Conservation (phyloP, 2,329 filamentous ascomycete species). For the Nemania sp. region DNA sequence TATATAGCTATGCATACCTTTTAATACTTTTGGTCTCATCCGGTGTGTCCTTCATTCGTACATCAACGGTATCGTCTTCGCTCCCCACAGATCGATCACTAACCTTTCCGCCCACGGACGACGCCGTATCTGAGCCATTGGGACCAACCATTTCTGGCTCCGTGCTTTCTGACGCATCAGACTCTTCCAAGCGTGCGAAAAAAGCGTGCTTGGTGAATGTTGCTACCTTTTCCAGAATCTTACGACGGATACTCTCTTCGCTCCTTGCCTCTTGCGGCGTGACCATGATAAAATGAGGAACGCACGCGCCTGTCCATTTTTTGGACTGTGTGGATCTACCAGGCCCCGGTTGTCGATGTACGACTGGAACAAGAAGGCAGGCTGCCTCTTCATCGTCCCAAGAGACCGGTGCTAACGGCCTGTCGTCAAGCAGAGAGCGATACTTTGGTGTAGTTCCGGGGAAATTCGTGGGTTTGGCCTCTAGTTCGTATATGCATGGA, state of each 20-base stretch:
- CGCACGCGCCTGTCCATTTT: conserved; percentile 38
- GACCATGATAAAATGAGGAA: conserved; percentile 73
- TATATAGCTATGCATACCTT: conserved; percentile 33
- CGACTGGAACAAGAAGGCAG: conserved; percentile 69
- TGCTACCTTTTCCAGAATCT: conserved; percentile 74
- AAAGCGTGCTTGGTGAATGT: conserved; percentile 74
- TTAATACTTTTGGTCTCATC: conserved; percentile 41
- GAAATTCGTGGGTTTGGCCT: conserved; percentile 77
- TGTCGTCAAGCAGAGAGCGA: conserved; percentile 55
- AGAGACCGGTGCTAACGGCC: conserved; percentile 33
- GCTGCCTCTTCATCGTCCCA: conserved; percentile 67
- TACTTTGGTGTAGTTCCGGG: conserved; percentile 50
- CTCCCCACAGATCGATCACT: conserved; percentile 79
- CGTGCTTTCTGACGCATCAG: conserved; percentile 53
- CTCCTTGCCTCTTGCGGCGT: conserved; percentile 69
- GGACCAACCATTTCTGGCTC: conserved; percentile 73
- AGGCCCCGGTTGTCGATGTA: conserved; percentile 58
- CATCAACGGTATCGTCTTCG: conserved; percentile 88
- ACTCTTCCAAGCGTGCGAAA: conserved; percentile 56
- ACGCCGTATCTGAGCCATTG: conserved; percentile 60
- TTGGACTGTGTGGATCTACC: conserved; percentile 39
- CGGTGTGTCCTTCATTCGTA: conserved; percentile 74
- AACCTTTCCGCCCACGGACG: conserved; percentile 65
- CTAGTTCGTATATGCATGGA: conserved; percentile 75
- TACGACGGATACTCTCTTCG: conserved; percentile 75